A percentile compares a stretch with the other conserved stretches of the same genome.
Evolutionary conservation across 176 grass and related monocot species (phyloP).

Genomic region (Echinochloa phyllopogon): DNA sequence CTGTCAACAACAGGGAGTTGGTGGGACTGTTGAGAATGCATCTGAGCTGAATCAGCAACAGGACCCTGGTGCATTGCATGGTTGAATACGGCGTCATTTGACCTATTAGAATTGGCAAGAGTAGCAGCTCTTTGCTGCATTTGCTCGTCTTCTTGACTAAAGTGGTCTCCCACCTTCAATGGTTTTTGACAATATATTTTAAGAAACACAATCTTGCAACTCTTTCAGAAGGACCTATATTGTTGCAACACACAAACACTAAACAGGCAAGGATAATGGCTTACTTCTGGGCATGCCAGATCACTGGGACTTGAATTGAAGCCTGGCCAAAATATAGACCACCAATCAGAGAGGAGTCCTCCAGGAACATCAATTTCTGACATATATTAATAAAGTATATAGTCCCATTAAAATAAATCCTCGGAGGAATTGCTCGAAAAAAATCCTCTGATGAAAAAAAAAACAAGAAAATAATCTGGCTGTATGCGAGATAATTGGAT

Average conservation of each 20-base stretch:
- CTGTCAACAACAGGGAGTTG: neutral
- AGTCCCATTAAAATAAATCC: neutral
- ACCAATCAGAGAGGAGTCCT: constrained; percentile 39
- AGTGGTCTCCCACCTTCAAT: neutral
- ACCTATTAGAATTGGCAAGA: neutral
- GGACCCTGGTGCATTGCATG: neutral
- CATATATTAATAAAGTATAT: neutral
- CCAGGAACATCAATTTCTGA: neutral
- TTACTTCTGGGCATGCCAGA: constrained; percentile 3
- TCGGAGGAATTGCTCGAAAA: neutral
- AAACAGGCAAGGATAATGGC: neutral
- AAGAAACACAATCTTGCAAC: neutral
- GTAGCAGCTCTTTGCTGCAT: constrained; percentile 2
- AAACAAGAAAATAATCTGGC: neutral
- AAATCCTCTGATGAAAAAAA: neutral
- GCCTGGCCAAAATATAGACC: constrained; percentile 4
- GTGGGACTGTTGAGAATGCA: neutral
- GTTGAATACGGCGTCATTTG: neutral
- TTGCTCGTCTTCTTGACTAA: neutral
- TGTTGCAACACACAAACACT: neutral
- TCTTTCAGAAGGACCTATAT: neutral
- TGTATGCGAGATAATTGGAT: neutral
- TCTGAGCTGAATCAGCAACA: neutral
- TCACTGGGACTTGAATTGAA: neutral
- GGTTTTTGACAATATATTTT: neutral